A percentile compares a stretch with the other conserved stretches of the same genome.
phyloP scores from a whole-genome alignment of 2,329 filamentous ascomycete species.

The Fusarium virguliforme region DNA sequence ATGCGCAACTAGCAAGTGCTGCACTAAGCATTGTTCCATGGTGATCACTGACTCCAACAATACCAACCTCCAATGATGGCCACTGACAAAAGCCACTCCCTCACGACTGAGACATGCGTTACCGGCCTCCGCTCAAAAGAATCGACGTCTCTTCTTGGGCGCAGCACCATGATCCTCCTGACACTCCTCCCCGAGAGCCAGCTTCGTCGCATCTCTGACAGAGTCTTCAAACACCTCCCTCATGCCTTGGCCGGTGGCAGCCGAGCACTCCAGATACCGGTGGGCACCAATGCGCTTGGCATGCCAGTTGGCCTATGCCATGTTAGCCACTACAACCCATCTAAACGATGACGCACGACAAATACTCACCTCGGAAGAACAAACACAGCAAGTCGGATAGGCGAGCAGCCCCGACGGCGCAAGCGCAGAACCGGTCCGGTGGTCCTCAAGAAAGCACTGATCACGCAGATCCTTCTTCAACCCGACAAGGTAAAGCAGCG shows the following conservation, averaged over 20 bases:
- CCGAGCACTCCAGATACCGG: conserved; percentile 57
- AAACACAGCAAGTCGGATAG: conserved; percentile 54
- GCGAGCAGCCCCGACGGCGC: conserved; percentile 30
- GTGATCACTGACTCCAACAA: background rate
- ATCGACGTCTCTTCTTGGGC: conserved; percentile 41
- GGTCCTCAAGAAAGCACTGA: conserved; percentile 46
- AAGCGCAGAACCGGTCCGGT: conserved; percentile 26
- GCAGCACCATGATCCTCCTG: conserved; percentile 17
- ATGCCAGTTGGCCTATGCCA: conserved; percentile 53
- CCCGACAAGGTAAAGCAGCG: conserved; percentile 55
- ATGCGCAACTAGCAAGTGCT: background rate
- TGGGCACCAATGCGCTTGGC: conserved; percentile 52
- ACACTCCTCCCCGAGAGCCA: conserved; percentile 27
- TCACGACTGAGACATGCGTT: background rate
- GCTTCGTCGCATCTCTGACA: conserved; percentile 46
- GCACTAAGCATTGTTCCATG: background rate
- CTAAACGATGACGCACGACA: accelerated
- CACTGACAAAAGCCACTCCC: no score
- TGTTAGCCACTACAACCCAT: conserved; percentile 2
- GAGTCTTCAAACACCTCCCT: conserved; percentile 52
- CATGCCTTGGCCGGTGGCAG: conserved; percentile 56
- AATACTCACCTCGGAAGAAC: conserved; percentile 50
- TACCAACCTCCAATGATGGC: background rate
- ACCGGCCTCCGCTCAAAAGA: conserved; percentile 26
- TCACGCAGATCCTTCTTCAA: conserved; percentile 56